phyloP scores from a whole-genome alignment of 352 stramenopile species.

The Phytophthora sp. region DNA sequence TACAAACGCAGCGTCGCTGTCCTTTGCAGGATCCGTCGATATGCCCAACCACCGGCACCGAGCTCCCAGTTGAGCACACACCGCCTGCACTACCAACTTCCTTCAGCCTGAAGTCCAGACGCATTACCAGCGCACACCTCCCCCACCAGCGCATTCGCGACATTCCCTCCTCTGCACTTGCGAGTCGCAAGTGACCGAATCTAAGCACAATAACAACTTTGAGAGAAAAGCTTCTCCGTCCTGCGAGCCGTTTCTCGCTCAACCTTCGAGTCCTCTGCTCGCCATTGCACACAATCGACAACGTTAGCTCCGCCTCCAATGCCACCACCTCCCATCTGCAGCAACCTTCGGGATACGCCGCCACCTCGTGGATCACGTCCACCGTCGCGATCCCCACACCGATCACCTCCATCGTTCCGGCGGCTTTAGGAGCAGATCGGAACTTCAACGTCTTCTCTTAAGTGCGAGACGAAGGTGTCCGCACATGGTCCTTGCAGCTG shows the following conservation, averaged over 20 bases:
- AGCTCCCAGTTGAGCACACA: constrained; percentile 57
- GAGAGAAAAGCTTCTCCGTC: background rate
- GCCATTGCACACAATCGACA: background rate
- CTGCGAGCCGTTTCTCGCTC: background rate
- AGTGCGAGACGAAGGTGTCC: constrained; percentile 7
- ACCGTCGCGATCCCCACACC: constrained; percentile 73
- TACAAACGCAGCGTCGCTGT: constrained; percentile 61
- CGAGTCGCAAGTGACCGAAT: constrained; percentile 48
- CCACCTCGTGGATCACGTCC: constrained; percentile 71
- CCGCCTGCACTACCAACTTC: too few relatives aligned
- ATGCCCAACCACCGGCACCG: constrained; percentile 60
- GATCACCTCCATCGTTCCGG: constrained; percentile 68
- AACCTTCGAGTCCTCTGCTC: constrained; percentile 69
- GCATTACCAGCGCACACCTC: constrained; percentile 57
- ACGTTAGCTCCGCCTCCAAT: background rate
- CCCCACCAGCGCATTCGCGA: constrained; percentile 65
- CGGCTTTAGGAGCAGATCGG: background rate
- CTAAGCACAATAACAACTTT: constrained; percentile 20
- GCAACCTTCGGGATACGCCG: constrained; percentile 53
- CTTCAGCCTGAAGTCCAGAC: too few relatives aligned
- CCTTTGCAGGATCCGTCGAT: constrained; percentile 50
- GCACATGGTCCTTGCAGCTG: too few relatives aligned
- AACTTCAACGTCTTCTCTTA: constrained; percentile 32
- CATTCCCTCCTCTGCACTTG: constrained; percentile 74
- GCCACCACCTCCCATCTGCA: background rate